phyloP scores from a whole-genome alignment of 164 flowering plant genomes.

The Platanus orientalis region DNA sequence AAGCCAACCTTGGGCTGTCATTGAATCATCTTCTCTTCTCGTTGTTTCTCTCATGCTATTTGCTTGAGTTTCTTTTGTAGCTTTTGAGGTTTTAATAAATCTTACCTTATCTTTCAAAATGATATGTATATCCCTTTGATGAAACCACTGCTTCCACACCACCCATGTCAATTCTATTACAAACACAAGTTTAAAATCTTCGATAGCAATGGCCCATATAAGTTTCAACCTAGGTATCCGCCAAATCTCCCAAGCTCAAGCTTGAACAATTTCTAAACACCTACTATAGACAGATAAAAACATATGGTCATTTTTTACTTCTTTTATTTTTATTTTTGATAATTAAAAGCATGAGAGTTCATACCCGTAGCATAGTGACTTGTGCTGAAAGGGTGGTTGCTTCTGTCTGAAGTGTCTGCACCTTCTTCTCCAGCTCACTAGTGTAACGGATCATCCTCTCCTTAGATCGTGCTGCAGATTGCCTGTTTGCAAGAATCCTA shows the following conservation, averaged over 20 bases:
- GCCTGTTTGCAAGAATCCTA: constrained; percentile 73
- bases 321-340: too few species aligned
- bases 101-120: too few species aligned
- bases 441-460: constrained; percentile 5
- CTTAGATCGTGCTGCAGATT: constrained; percentile 10
- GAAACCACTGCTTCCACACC: neutral
- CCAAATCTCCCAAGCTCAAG: neutral
- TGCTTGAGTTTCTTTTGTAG: too few species aligned
- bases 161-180: neutral
- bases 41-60: too few species aligned
- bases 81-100: too few species aligned
- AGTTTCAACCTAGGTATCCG: neutral
- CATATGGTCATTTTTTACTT: too few species aligned
- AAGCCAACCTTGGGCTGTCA: too few species aligned
- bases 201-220: neutral
- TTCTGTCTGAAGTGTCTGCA: constrained; percentile 11
- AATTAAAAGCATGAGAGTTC: neutral
- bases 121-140: too few species aligned
- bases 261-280: neutral
- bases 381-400: constrained; percentile 11
- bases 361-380: constrained; percentile 5
- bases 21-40: too few species aligned
- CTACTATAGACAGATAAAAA: neutral
- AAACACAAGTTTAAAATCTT: neutral
- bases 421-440: constrained; percentile 8